Conservation (phyloP, 2,329 filamentous ascomycete species). For the Helotiales sp. region DNA sequence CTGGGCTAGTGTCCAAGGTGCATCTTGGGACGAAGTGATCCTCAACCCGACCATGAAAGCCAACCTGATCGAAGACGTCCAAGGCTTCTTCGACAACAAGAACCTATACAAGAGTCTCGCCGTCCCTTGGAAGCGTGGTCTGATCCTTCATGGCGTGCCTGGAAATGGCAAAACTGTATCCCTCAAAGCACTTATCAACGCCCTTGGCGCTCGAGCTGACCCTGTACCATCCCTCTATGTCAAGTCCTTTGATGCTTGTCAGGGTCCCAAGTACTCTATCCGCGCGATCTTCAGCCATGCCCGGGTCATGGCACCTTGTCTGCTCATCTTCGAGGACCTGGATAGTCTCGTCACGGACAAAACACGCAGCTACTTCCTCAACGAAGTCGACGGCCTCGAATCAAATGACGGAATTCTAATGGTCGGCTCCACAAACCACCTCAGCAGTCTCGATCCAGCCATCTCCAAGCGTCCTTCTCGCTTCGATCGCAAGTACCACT, state of each 20-base stretch:
- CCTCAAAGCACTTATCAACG: conserved; percentile 73
- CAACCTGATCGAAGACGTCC: conserved; percentile 64
- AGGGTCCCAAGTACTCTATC: conserved; percentile 60
- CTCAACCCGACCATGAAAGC: conserved; percentile 69
- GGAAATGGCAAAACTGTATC: conserved; percentile 75
- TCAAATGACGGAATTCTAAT: conserved; percentile 75
- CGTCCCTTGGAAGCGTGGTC: conserved; percentile 72
- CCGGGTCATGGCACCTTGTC: conserved; percentile 66
- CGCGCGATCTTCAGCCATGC: conserved; percentile 63
- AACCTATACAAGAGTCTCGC: conserved; percentile 62
- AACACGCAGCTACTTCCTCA: conserved; percentile 72
- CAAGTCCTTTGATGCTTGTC: conserved; percentile 53
- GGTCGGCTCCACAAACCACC: conserved; percentile 67
- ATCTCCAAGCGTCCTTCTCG: conserved; percentile 68
- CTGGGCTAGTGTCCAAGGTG: conserved; percentile 57
- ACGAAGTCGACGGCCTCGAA: conserved; percentile 73
- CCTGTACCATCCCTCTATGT: conserved; percentile 67
- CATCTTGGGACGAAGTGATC: conserved; percentile 69
- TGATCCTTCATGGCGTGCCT: conserved; percentile 70
- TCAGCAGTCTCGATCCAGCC: conserved; percentile 69
- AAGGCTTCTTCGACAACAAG: conserved; percentile 64
- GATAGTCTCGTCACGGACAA: conserved; percentile 66
- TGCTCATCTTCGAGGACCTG: conserved; percentile 74
- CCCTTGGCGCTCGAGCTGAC: conserved; percentile 56
- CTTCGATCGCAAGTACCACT: conserved; percentile 71